These are phyloP conservation scores for Clarireedia homoeocarpa DNA, from an alignment of 2,329 filamentous ascomycete species.

Conservation along the genomic window DNA sequence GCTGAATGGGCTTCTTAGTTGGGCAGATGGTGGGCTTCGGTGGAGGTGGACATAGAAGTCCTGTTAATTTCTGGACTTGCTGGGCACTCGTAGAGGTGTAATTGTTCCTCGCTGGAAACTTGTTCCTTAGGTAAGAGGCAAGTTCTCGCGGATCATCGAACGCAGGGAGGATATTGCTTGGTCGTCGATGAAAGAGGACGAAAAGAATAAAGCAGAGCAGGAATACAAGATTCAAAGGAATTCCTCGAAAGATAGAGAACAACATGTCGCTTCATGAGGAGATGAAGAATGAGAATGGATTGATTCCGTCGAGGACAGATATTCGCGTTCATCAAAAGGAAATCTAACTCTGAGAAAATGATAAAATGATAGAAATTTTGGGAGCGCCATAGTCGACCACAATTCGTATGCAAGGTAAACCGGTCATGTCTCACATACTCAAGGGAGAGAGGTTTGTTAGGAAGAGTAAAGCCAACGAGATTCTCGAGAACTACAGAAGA, in stretches of 20 bases:
- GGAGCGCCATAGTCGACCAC: no score
- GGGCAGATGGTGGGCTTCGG: not conserved
- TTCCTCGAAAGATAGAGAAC: not conserved
- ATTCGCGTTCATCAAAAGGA: not conserved
- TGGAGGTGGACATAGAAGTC: not conserved
- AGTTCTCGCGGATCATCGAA: not conserved
- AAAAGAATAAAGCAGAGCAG: not conserved
- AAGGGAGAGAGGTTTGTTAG: no score
- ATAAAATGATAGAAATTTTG: no score
- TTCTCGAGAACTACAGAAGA: no score
- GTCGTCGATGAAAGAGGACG: not conserved
- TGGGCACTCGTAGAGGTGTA: not conserved
- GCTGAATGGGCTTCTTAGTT: not conserved
- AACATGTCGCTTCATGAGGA: constrained; percentile 6
- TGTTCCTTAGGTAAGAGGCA: not conserved
- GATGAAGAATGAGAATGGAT: not conserved
- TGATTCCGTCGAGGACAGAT: not conserved
- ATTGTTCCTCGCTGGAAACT: not conserved
- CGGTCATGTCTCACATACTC: no score
- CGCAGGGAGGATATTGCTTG: not conserved
- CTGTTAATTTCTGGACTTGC: not conserved
- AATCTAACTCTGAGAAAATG: not conserved
- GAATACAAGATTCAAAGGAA: not conserved
- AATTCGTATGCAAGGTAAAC: no score
- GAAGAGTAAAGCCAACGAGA: no score